phyloP scores from a whole-genome alignment of 2,329 filamentous ascomycete genomes.

The Sphaerulina populicola region DNA sequence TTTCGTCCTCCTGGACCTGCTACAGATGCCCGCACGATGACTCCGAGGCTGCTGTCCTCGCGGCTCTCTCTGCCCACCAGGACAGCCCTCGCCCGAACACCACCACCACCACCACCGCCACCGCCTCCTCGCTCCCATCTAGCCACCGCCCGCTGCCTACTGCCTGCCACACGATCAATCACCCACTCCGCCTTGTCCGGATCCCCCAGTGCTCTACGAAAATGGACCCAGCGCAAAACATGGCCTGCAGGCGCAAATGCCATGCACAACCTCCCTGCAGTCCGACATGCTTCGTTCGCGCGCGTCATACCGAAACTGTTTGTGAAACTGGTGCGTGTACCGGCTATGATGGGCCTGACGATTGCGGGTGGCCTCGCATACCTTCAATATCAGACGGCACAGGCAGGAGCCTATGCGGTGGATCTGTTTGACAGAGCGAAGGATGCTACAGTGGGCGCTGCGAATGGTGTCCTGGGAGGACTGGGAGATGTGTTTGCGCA shows the following conservation, averaged over 20 bases:
- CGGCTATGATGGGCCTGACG: slow-evolving; percentile 83
- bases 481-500: slow-evolving; percentile 69
- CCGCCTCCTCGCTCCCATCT: slow-evolving; percentile 28
- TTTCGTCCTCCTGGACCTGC: neutral
- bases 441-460: slow-evolving; percentile 61
- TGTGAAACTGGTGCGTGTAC: slow-evolving; percentile 79
- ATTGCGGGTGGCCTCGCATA: slow-evolving; percentile 83
- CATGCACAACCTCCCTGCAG: slow-evolving; percentile 68
- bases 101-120: too few species aligned
- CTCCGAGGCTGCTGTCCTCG: slow-evolving; percentile 61
- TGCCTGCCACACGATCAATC: slow-evolving; percentile 21
- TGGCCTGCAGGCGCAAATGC: slow-evolving; percentile 71
- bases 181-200: slow-evolving; percentile 23
- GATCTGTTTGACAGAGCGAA: slow-evolving; percentile 66
- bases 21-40: slow-evolving; percentile 22
- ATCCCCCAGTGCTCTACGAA: slow-evolving; percentile 15
- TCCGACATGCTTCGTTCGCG: slow-evolving; percentile 57
- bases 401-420: slow-evolving; percentile 67
- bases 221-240: slow-evolving; percentile 44
- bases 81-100: slow-evolving; percentile 45
- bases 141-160: slow-evolving; percentile 18
- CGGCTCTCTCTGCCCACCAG: slow-evolving; percentile 60
- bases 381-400: slow-evolving; percentile 87
- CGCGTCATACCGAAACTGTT: slow-evolving; percentile 72
- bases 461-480: slow-evolving; percentile 60